These are phyloP conservation scores for Xylaria sp. DNA, from an alignment of 2,329 filamentous ascomycete genomes.

Conservation along the genomic window DNA sequence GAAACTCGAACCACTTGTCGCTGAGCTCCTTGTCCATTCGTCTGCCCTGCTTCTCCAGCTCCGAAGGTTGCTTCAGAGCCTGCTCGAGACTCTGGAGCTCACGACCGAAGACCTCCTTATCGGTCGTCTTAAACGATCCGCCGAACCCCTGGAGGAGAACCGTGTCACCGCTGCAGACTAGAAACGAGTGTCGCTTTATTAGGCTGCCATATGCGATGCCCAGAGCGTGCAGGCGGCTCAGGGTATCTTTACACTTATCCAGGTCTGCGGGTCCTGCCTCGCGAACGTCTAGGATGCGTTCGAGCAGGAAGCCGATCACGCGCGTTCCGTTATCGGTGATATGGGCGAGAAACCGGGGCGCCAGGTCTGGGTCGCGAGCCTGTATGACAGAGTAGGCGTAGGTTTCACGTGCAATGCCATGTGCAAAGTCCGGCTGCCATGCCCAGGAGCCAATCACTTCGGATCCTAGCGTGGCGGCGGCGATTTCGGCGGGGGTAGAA, in stretches of 20 bases:
- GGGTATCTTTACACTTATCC: too few relatives aligned
- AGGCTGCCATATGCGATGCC: background rate
- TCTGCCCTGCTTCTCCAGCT: constrained; percentile 7
- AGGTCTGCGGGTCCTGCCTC: constrained; percentile 4
- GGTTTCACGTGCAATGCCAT: background rate
- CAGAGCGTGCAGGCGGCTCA: constrained; percentile 1
- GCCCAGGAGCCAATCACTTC: constrained; percentile 9
- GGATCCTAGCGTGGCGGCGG: background rate
- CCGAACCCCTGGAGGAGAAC: background rate
- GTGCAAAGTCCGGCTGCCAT: background rate
- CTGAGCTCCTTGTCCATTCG: too few relatives aligned
- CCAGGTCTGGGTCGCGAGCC: background rate
- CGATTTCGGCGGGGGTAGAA: background rate
- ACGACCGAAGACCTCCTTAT: background rate
- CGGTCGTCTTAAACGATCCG: constrained; percentile 2
- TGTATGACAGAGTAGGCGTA: constrained; percentile 2
- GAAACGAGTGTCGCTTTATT: background rate
- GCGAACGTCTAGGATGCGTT: constrained; percentile 2
- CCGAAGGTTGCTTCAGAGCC: constrained; percentile 3
- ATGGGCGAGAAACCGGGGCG: constrained; percentile 2
- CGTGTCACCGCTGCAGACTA: constrained; percentile 2
- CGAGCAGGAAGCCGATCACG: constrained; percentile 3
- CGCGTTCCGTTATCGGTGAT: constrained; percentile 1
- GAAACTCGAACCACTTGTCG: too few relatives aligned
- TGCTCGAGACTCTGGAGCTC: constrained; percentile 5